Evolutionary conservation across 2,329 filamentous ascomycete species (phyloP).

Genomic region (Penicillium rolfsii): DNA sequence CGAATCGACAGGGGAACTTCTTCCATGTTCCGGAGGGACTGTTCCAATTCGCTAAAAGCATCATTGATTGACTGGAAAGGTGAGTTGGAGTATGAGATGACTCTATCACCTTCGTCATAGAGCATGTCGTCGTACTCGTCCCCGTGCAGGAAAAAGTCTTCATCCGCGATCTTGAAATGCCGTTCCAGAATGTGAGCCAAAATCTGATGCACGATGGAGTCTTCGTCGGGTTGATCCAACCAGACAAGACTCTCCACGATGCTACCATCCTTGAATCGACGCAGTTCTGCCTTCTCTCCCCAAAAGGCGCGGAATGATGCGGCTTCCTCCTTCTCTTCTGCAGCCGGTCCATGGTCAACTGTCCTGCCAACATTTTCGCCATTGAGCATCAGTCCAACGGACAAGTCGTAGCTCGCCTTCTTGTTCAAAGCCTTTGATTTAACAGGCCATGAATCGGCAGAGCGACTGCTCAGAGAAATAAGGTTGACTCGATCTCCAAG

Average conservation of each 20-base stretch:
- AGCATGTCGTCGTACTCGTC: conserved; percentile 52
- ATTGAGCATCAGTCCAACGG: conserved; percentile 73
- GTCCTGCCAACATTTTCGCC: conserved; percentile 71
- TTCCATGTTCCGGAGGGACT: conserved; percentile 74
- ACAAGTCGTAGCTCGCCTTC: conserved; percentile 46
- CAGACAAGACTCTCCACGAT: conserved; percentile 93
- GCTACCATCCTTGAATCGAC: conserved; percentile 92
- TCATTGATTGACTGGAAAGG: conserved; percentile 70
- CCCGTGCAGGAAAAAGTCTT: conserved; percentile 58
- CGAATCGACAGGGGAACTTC: conserved; percentile 85
- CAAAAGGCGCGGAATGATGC: conserved; percentile 86
- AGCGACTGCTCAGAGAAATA: conserved; percentile 60
- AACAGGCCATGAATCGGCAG: conserved; percentile 52
- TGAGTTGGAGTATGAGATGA: conserved; percentile 48
- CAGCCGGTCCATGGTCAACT: conserved; percentile 85
- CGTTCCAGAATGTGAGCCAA: conserved; percentile 69
- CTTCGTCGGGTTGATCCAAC: conserved; percentile 63
- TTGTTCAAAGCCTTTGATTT: conserved; percentile 42
- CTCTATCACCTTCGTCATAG: conserved; percentile 34
- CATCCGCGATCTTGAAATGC: conserved; percentile 66
- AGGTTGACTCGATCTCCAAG: conserved; percentile 74
- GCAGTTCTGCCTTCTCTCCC: conserved; percentile 89
- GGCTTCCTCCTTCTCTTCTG: conserved; percentile 82
- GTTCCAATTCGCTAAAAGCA: conserved; percentile 73
- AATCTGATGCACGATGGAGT: conserved; percentile 77